Base-by-base conservation (phyloP, 2,329 filamentous ascomycete species). In the Magnaporthiopsis poae region DNA sequence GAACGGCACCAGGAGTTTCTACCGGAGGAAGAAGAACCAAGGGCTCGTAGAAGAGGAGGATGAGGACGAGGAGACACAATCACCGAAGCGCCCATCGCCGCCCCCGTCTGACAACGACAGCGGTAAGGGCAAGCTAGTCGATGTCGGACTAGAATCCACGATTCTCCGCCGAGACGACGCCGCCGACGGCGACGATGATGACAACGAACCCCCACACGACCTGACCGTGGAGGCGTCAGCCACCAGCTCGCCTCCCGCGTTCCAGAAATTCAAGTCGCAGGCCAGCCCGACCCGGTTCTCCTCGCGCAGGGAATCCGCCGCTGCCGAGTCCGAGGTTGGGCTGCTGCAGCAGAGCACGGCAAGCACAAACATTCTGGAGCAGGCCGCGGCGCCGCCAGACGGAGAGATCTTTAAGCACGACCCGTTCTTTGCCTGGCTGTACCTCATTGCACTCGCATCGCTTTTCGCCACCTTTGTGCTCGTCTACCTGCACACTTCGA, bases 361-460 rank as follows among this genome's bases (percentile, higher is more conserved):
- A 21, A 76, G 76, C 71, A 78, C 69, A 68, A 76, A 72, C 71
- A 67, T 65, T 68, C 69, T 74, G 13, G 74, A 79, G 25, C 73
- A 60, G 15, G 39, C 76, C 1, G 75, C 84, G 0, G 80, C 87
- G 39, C 81, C 85, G 31, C 79, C 84, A 13, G 83, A 88, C 60
- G 83, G 84, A 64, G 89, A 93, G 73, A 84, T 90, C 29, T 92
- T 92, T 68, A 84, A 85, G 64, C 92, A 98, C 75, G 95, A 99
- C 76, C 83, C 88, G 5, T 96, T 98, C 78, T 99, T 95, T 83
- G 91, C 90, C 4, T 93, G 91, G 78, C 82, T 97, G 61, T 99
- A 93, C 75, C 79, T 96, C 63, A 95, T 98, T 72, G 88, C 88
- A 46, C 80, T 96, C 65, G 92, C 91, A 62, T 90, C 89, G 59